Evolutionary conservation across 768 basidiomycete species (phyloP).

Genomic region (Mycena olivaceomarginata): DNA sequence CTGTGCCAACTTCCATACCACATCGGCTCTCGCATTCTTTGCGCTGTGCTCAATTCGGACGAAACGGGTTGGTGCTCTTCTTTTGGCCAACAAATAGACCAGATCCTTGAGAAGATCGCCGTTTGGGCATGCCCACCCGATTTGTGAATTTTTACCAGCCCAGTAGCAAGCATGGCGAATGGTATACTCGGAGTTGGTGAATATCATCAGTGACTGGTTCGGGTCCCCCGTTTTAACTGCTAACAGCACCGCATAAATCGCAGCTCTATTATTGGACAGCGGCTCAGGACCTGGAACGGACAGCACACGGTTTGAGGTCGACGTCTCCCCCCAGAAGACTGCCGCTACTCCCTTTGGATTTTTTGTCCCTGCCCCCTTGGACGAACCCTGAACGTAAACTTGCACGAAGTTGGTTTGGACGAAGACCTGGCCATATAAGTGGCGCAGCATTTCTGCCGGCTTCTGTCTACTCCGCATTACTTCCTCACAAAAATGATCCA

Average conservation of each 20-base stretch:
- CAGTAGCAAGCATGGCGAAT: conserved; percentile 9
- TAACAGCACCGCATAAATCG: background rate
- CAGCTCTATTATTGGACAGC: background rate
- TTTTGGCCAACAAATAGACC: background rate
- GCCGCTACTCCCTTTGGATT: too few species aligned
- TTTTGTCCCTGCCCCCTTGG: too few species aligned
- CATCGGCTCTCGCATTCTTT: background rate
- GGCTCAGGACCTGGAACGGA: conserved; percentile 4
- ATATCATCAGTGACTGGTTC: background rate
- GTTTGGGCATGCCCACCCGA: conserved; percentile 8
- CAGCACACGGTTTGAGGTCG: conserved; percentile 44
- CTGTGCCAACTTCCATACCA: background rate
- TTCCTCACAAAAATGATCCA: too few species aligned
- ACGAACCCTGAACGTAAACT: too few species aligned
- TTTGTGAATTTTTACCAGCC: conserved; percentile 11
- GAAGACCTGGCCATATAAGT: too few species aligned
- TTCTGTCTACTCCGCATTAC: too few species aligned
- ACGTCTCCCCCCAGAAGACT: conserved; percentile 1
- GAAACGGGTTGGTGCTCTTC: background rate
- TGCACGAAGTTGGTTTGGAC: too few species aligned
- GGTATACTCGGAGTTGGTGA: background rate
- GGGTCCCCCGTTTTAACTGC: background rate
- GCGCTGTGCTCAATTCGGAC: background rate
- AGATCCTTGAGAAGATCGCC: conserved; percentile 2
- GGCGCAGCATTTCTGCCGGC: too few species aligned